Percentiles rank a stretch among this genome's conserved stretches.
phyloP scores from a whole-genome alignment of 768 basidiomycete genomes.

The Leccinum variicolor region DNA sequence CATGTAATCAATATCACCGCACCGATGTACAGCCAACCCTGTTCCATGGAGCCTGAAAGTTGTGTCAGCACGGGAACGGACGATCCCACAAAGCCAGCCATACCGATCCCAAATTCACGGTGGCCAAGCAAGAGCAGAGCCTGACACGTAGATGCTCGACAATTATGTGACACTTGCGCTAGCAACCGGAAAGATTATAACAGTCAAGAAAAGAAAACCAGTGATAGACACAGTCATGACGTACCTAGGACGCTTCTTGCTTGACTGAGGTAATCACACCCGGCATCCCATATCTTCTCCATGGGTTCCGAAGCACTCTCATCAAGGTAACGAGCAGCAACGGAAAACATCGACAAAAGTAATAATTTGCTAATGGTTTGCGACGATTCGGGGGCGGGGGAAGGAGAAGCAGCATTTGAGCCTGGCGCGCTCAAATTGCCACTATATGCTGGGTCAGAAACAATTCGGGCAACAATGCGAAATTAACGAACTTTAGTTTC shows the following conservation, averaged over 20 bases:
- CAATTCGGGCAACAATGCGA: neutral
- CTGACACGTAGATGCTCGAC: constrained; percentile 75
- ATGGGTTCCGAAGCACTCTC: constrained; percentile 41
- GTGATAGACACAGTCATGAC: constrained; percentile 13
- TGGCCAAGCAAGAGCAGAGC: constrained; percentile 75
- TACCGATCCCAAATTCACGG: constrained; percentile 83
- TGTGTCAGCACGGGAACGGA: constrained; percentile 9
- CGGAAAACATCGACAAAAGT: constrained; percentile 76
- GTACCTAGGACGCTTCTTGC: constrained; percentile 65
- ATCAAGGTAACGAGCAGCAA: constrained; percentile 71
- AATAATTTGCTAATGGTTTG: constrained; percentile 67
- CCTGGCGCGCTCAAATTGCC: constrained; percentile 35
- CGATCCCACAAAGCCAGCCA: constrained; percentile 15
- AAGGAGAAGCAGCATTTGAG: constrained; percentile 10
- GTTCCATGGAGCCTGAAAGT: constrained; percentile 59
- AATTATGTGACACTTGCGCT: constrained; percentile 66
- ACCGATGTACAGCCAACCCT: constrained; percentile 85
- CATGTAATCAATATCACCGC: constrained; percentile 4
- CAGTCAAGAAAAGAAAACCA: neutral
- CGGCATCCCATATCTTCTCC: constrained; percentile 70
- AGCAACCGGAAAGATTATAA: constrained; percentile 10
- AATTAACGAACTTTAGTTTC: constrained; percentile 25
- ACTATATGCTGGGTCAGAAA: constrained; percentile 25
- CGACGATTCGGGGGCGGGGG: constrained; percentile 41
- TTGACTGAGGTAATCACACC: constrained; percentile 57